Evolutionary conservation across 108 stramenopile genomes (phyloP), one percentile per base, ranked within the genome.

Genomic region (Cyclotella sp.): DNA sequence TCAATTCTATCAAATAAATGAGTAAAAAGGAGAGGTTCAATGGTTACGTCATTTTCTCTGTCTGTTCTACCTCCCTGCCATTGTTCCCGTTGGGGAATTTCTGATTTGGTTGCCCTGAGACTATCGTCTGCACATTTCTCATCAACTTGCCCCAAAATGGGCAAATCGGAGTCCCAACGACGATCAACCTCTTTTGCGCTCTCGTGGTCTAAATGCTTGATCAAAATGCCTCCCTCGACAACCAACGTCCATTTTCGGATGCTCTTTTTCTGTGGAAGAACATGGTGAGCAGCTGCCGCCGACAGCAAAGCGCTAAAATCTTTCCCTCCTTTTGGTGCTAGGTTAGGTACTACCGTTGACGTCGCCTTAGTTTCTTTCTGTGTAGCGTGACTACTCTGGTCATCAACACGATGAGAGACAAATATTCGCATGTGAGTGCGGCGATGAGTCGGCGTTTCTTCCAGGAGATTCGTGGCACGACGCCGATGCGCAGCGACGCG

Each of bases 171-270:
- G 13, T 78, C 82, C 39, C 78, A 54, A 22, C 67, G 61, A 34
- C 73, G 65, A 59, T 91, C 90, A 5, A 89, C 76, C 43, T 67
- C 67, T 26, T 54, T 77, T 21, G 91, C 91, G 58, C 83, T 85
- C 18, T 77, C 82, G 58, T 95, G 89, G 72, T 95, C 94, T 46
- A 90, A 59, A 51, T 91, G 79, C 18, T 82, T 81, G 29, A 91
- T 76, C 67, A 95, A 52, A 26, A 95, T 44, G n/a, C 85, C 89
- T 6, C 94, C 94, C 63, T 95, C 94, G 52, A 95, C 63, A 11
- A 83, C 76, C 58, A 93, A 53, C 7, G 73, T 87, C 87, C 88
- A 95, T 61, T 72, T 77, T 28, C 85, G 42, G 10, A 54, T 46
- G 14, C 59, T 76, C 59, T 64, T 76, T 26, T 44, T 65, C 21